A percentile compares a stretch with the other conserved stretches of the same genome.
Conservation (phyloP, 345 rosid species). For the Citrus medica region DNA sequence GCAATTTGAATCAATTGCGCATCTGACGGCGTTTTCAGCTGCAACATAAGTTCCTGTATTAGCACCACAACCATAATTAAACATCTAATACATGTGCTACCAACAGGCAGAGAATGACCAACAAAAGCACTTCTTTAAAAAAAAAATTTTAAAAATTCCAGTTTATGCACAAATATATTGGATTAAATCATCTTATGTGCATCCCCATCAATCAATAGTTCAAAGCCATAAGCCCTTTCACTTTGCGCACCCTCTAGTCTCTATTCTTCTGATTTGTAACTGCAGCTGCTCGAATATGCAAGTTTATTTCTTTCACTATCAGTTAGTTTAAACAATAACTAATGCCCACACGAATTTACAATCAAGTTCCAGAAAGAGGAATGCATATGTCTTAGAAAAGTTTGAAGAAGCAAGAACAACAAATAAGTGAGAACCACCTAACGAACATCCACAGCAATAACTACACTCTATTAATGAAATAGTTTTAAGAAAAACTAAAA, state of each 20-base stretch:
- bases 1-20: conserved; percentile 81
- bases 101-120: not conserved
- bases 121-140: not conserved
- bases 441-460: not conserved
- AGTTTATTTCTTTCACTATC: not conserved
- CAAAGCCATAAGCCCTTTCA: not conserved
- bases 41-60: conserved; percentile 73
- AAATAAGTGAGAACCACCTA: too few relatives aligned
- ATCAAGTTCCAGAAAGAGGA: not conserved
- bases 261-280: not conserved
- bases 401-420: not conserved
- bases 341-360: not conserved
- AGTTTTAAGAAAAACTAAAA: not conserved
- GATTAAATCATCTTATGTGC: not conserved
- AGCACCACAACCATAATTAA: conserved; percentile 1
- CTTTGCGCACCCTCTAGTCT: too few relatives aligned
- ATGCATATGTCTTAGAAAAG: not conserved
- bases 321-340: not conserved
- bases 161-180: not conserved
- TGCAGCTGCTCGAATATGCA: not conserved
- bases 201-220: not conserved
- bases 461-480: not conserved
- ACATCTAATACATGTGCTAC: not conserved
- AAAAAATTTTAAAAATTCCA: not conserved
- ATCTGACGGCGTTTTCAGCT: conserved; percentile 80